A percentile compares a stretch with the other conserved stretches of the same genome.
Evolutionary conservation across 2,329 filamentous ascomycete species (phyloP).

Genomic region (Trematosphaeria pertusa): DNA sequence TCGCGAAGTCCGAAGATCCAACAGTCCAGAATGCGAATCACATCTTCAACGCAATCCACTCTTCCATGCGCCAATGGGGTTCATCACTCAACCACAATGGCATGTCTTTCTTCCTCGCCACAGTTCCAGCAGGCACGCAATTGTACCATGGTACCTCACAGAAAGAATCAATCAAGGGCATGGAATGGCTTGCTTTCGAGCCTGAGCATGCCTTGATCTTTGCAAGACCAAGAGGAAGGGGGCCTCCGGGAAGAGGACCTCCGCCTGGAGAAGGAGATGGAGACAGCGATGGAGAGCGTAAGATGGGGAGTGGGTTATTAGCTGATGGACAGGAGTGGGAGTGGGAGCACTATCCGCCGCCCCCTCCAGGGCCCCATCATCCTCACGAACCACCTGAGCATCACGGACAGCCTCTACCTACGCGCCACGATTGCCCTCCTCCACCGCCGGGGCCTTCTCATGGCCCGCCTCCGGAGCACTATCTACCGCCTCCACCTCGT

Average conservation of each 20-base stretch:
- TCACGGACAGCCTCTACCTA: not conserved
- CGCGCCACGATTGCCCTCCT: not conserved
- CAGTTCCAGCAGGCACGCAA: conserved; percentile 68
- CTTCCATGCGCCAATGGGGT: conserved; percentile 76
- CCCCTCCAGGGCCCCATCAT: conserved; percentile 4
- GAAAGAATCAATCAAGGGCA: conserved; percentile 57
- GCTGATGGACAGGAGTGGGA: not conserved
- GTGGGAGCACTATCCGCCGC: not conserved
- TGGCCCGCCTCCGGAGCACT: conserved; percentile 1
- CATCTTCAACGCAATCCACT: conserved; percentile 77
- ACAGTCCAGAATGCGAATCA: conserved; percentile 61
- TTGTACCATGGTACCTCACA: conserved; percentile 70
- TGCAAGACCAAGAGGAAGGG: conserved; percentile 48
- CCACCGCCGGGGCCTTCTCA: conserved; percentile 6
- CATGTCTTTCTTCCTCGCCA: conserved; percentile 72
- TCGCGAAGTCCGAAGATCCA: conserved; percentile 2
- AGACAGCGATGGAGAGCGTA: not conserved
- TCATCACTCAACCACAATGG: conserved; percentile 78
- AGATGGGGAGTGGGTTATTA: not conserved
- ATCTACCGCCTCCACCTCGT: conserved; percentile 10
- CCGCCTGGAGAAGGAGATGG: conserved; percentile 3
- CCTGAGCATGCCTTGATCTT: conserved; percentile 75
- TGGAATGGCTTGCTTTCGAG: conserved; percentile 79
- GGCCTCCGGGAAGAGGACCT: conserved; percentile 2
- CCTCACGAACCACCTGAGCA: conserved; percentile 3